These are phyloP conservation scores for Aspergillus bombycis DNA, from an alignment of 2,329 filamentous ascomycete genomes.

Conservation along the genomic window DNA sequence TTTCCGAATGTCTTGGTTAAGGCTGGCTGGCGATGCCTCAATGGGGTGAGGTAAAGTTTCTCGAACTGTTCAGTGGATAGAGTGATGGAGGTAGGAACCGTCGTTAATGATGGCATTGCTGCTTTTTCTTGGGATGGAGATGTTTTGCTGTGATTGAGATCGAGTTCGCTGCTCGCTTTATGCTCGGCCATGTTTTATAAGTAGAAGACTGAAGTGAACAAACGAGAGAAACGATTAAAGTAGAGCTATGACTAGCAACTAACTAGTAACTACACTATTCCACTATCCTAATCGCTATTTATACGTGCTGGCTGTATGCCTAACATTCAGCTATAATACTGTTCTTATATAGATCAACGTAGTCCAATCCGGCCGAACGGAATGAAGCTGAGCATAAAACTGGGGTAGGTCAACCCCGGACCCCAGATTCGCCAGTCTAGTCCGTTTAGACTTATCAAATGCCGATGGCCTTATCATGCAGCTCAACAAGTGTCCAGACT, in stretches of 20 bases:
- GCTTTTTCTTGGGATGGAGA: background rate
- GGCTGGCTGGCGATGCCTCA: slow-evolving; percentile 35
- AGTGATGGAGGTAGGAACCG: slow-evolving; percentile 18
- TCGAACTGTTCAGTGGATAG: slow-evolving; percentile 40
- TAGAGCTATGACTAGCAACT: background rate
- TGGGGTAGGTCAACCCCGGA: background rate
- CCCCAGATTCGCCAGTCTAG: background rate
- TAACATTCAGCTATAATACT: too few species aligned
- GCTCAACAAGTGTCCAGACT: background rate
- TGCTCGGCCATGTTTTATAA: background rate
- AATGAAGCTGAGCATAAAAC: background rate
- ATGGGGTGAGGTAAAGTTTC: slow-evolving; percentile 39
- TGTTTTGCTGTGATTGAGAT: background rate
- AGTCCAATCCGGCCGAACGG: background rate
- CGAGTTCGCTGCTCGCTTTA: background rate
- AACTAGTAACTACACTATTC: accelerated
- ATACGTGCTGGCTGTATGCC: background rate
- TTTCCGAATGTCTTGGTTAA: slow-evolving; percentile 36
- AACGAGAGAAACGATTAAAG: background rate
- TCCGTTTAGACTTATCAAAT: background rate
- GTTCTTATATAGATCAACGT: background rate
- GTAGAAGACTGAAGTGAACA: background rate
- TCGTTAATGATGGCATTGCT: background rate
- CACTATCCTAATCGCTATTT: background rate
- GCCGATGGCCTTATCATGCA: background rate